Percentiles rank a stretch among this genome's conserved stretches.
Conservation (phyloP, 2,329 filamentous ascomycete genomes). For the Penicillium oxalicum region DNA sequence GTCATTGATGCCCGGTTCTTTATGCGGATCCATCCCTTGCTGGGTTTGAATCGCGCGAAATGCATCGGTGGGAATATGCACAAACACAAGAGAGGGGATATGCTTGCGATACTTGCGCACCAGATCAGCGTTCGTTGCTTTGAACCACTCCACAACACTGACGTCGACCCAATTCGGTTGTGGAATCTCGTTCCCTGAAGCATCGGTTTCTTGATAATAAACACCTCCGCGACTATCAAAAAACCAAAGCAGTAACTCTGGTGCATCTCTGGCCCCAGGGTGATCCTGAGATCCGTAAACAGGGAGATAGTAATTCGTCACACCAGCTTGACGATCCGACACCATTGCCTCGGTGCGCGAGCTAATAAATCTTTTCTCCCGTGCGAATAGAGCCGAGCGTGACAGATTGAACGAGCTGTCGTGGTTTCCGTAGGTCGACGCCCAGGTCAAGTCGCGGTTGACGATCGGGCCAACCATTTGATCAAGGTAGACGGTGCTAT, state of each 20-base stretch:
- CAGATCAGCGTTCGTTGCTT: constrained; percentile 26
- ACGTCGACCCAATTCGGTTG: constrained; percentile 42
- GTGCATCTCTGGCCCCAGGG: constrained; percentile 21
- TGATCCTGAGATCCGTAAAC: constrained; percentile 41
- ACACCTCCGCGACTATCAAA: constrained; percentile 61
- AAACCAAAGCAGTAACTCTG: constrained; percentile 59
- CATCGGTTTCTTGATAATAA: constrained; percentile 36
- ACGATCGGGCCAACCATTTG: constrained; percentile 55
- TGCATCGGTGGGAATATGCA: constrained; percentile 49
- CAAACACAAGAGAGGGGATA: constrained; percentile 50
- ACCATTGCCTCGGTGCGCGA: constrained; percentile 43
- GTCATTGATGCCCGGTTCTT: constrained; percentile 44
- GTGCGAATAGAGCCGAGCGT: constrained; percentile 33
- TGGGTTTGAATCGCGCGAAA: constrained; percentile 37
- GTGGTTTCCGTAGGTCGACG: constrained; percentile 66
- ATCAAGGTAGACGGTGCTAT: constrained; percentile 55
- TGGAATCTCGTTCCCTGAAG: neutral
- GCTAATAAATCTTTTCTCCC: constrained; percentile 36
- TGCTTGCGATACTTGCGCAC: constrained; percentile 23
- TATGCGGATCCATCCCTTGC: constrained; percentile 36
- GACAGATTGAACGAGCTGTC: constrained; percentile 57
- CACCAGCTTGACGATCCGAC: constrained; percentile 32
- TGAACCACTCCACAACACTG: constrained; percentile 43
- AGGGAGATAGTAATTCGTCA: constrained; percentile 52
- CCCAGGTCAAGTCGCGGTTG: constrained; percentile 53